phyloP scores from a whole-genome alignment of 805 yeast species.

The Teunomyces barrocoloradensis region DNA sequence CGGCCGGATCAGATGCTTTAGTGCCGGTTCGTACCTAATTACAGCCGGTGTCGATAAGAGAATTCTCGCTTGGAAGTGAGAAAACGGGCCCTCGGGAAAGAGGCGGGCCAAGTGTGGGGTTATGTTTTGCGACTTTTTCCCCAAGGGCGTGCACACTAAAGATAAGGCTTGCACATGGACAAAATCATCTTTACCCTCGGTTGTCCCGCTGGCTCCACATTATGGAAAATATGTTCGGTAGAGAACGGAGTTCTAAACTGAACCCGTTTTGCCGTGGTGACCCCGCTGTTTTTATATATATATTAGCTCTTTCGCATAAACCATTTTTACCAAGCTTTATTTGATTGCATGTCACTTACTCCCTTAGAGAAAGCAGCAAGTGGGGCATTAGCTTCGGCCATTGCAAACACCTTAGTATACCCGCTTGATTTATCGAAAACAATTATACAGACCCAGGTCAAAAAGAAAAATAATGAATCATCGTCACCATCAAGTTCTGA shows the following conservation, averaged over 20 bases:
- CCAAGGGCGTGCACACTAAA: not conserved
- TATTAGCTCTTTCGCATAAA: not conserved
- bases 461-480: constrained; percentile 9
- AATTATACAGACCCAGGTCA: constrained; percentile 68
- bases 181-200: not conserved
- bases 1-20: constrained; percentile 48
- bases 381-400: constrained; percentile 78
- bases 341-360: constrained; percentile 55
- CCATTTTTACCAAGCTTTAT: too few species aligned
- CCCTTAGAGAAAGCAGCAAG: constrained; percentile 77
- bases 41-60: constrained; percentile 47
- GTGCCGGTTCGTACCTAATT: constrained; percentile 34
- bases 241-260: not conserved
- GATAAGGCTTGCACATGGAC: constrained; percentile 1
- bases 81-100: not conserved
- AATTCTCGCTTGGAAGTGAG: constrained; percentile 3
- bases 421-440: constrained; percentile 81
- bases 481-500: constrained; percentile 5
- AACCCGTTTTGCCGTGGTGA: constrained; percentile 1
- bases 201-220: constrained; percentile 1
- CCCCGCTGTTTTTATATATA: not conserved
- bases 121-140: not conserved
- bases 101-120: constrained; percentile 1
- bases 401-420: constrained; percentile 76
- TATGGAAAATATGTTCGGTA: not conserved